phyloP scores from a whole-genome alignment of 164 flowering plant species.

The Amborella trichopoda region DNA sequence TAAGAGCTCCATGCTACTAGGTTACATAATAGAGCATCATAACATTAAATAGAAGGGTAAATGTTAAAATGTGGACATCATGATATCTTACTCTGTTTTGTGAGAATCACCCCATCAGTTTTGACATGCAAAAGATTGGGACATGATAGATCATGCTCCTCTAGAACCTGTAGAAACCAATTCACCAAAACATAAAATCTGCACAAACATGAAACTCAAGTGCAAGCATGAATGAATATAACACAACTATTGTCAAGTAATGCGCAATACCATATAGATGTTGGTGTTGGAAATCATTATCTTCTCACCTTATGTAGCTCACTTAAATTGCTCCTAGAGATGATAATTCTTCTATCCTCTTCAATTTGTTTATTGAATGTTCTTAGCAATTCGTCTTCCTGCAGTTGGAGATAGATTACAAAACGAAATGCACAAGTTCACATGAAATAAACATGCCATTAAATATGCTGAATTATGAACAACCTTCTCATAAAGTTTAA shows the following conservation, averaged over 20 bases:
- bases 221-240: not conserved
- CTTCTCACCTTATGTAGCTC: conserved; percentile 69
- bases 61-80: no score
- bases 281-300: not conserved
- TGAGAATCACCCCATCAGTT: conserved; percentile 76
- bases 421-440: no score
- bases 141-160: conserved; percentile 76
- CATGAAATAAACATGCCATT: no score
- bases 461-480: no score
- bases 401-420: no score
- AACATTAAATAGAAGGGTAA: no score
- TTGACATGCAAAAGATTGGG: conserved; percentile 63
- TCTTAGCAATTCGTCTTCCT: conserved; percentile 83
- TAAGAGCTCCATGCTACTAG: no score
- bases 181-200: not conserved
- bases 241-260: no score
- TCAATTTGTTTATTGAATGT: conserved; percentile 83
- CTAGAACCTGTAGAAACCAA: conserved; percentile 53
- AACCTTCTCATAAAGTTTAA: no score
- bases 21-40: no score
- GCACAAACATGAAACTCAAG: not conserved
- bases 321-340: conserved; percentile 71
- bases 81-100: conserved; percentile 70
- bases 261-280: no score
- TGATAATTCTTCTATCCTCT: conserved; percentile 80